These are phyloP conservation scores for Dichomitus squalens DNA, from an alignment of 1,284 basidiomycete species.

Conservation along the genomic window DNA sequence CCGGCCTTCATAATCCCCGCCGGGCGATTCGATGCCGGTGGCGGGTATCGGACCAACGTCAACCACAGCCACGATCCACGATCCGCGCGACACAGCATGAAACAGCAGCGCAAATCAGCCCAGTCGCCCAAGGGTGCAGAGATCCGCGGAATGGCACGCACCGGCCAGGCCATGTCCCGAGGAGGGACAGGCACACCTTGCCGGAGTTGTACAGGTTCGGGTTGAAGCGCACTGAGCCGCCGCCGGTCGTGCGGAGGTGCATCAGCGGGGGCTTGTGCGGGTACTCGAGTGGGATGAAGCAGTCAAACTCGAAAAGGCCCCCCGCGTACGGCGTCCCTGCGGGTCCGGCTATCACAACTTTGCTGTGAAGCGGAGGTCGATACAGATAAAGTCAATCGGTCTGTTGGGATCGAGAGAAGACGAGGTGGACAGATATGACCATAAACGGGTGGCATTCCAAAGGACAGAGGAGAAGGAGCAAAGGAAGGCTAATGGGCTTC, in stretches of 20 bases:
- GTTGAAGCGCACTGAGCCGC: slow-evolving; percentile 53
- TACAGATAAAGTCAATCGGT: not conserved
- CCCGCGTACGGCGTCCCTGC: slow-evolving; percentile 55
- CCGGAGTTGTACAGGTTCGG: slow-evolving; percentile 54
- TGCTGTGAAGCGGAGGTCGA: slow-evolving; percentile 33
- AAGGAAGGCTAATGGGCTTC: not conserved
- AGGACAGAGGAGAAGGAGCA: not conserved
- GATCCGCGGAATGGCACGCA: slow-evolving; percentile 26
- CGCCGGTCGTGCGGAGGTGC: slow-evolving; percentile 54
- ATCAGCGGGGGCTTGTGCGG: slow-evolving; percentile 47
- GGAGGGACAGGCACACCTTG: slow-evolving; percentile 54
- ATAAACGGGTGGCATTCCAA: slow-evolving; percentile 8
- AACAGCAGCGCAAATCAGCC: not conserved
- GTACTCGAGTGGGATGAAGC: slow-evolving; percentile 53
- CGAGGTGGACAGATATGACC: not conserved
- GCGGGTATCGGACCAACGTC: not conserved
- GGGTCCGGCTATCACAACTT: slow-evolving; percentile 58
- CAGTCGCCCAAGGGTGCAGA: not conserved
- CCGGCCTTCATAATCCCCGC: slow-evolving; percentile 38
- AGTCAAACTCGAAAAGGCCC: slow-evolving; percentile 61
- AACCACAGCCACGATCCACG: not conserved
- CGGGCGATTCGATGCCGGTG: not conserved
- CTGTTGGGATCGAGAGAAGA: not conserved
- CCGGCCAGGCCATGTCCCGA: slow-evolving; percentile 56
- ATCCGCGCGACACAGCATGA: not conserved